These are phyloP conservation scores for Rhizopogon salebrosus DNA, from an alignment of 768 basidiomycete species.

Conservation along the genomic window DNA sequence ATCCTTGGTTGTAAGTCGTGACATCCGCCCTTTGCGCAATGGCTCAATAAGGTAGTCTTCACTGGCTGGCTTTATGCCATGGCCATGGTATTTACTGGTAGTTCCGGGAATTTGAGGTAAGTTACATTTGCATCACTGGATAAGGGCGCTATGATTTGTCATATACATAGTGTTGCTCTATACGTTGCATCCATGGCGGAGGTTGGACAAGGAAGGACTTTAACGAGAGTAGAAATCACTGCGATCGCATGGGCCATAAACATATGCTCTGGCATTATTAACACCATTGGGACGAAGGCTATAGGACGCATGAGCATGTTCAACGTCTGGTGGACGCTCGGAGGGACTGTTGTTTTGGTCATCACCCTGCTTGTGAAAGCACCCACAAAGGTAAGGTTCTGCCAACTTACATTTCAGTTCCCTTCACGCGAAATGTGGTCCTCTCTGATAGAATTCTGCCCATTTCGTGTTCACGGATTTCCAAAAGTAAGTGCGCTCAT, in stretches of 20 bases:
- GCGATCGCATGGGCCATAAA: conserved; percentile 57
- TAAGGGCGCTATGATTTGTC: background rate
- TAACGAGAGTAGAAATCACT: conserved; percentile 44
- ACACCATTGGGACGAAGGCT: conserved; percentile 52
- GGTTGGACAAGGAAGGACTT: conserved; percentile 38
- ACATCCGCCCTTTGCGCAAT: background rate
- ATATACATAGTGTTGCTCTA: conserved; percentile 37
- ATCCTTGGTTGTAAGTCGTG: conserved; percentile 44
- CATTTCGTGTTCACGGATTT: conserved; percentile 47
- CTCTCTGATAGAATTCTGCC: conserved; percentile 33
- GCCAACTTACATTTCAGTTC: background rate
- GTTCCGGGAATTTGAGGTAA: conserved; percentile 52
- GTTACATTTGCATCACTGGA: background rate
- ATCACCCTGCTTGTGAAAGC: conserved; percentile 53
- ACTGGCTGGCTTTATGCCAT: conserved; percentile 60
- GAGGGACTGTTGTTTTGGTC: conserved; percentile 52
- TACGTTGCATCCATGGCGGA: conserved; percentile 52
- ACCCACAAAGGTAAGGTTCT: conserved; percentile 39
- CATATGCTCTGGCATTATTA: conserved; percentile 47
- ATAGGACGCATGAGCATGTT: conserved; percentile 52
- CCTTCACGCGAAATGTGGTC: background rate
- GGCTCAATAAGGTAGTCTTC: conserved; percentile 23
- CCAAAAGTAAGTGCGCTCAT: conserved; percentile 33
- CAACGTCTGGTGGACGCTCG: conserved; percentile 59
- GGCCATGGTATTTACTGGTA: conserved; percentile 55